phyloP scores from a whole-genome alignment of 768 basidiomycete species.

The Lentinula boryana region DNA sequence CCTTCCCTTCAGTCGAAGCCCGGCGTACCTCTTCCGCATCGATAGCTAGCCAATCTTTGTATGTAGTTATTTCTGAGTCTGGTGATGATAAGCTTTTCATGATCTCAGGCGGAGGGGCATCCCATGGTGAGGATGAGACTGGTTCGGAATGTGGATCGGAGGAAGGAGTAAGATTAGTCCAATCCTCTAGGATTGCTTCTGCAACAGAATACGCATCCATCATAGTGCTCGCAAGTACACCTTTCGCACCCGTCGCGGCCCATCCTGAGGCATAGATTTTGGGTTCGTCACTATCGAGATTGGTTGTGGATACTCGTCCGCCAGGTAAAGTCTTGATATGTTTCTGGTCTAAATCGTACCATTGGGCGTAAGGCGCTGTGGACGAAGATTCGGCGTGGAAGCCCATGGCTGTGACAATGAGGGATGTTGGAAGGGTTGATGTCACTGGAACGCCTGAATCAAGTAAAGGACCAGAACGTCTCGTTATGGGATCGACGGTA shows the following conservation, averaged over 20 bases:
- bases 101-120: conserved; percentile 39
- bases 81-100: conserved; percentile 25
- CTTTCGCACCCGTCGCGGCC: conserved; percentile 87
- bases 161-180: conserved; percentile 12
- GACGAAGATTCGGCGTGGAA: conserved; percentile 61
- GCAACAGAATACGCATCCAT: conserved; percentile 82
- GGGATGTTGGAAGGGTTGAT: conserved; percentile 53
- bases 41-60: conserved; percentile 70
- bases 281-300: conserved; percentile 30
- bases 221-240: conserved; percentile 92
- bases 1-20: conserved; percentile 56
- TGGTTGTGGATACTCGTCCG: conserved; percentile 41
- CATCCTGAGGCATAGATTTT: conserved; percentile 88
- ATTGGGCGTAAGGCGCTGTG: conserved; percentile 29
- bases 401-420: conserved; percentile 85
- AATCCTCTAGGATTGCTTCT: conserved; percentile 62
- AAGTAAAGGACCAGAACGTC: conserved; percentile 50
- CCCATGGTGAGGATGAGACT: conserved; percentile 6
- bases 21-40: conserved; percentile 65
- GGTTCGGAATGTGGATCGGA: conserved; percentile 12
- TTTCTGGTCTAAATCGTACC: conserved; percentile 49
- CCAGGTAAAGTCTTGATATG: conserved; percentile 46
- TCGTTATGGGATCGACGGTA: conserved; percentile 39
- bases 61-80: conserved; percentile 46
- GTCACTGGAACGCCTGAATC: conserved; percentile 19